Base-by-base conservation (phyloP, 306 rosid species). In the Clitoria ternatea region DNA sequence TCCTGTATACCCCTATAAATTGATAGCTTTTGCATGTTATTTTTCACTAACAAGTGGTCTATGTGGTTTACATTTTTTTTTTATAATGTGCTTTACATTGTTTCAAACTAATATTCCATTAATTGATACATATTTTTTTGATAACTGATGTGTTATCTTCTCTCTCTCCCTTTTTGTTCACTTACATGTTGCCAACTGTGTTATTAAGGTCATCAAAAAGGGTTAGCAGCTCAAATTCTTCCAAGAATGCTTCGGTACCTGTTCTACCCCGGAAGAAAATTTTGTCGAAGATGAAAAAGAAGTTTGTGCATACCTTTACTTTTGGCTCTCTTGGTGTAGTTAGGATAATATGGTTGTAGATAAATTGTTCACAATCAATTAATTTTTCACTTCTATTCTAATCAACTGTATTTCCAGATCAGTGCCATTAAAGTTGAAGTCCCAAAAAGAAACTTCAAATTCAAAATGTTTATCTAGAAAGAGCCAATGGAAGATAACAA, bases 401-500 rank as follows among this genome's bases (percentile, higher is more conserved):
- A 52, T 44, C 40, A 43, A 42, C 50, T 30, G 65, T 69, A 47
- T 71, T 79, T 63, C 49, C 80, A 93, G 97, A 86, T 79, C 84
- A 64, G 61, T 80, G 39, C 70, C 76, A 7, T 74, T 67, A 64
- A 77, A 77, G 79, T 78, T 85, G 70, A 84, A 82, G 79, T 52
- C 81, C 67, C 71, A 74, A 4, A 52, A 73, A 71, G 67, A 71
- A 61, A 49, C 71, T 71, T 76, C 89, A 37, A 54, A 78, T 66
- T 75, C 87, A 17, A 52, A 77, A 36, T 70, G 60, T 69, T 69
- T 77, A 37, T 77, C 91, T 72, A 79, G 76, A 50, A 93, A 87
- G 74, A 84, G 49, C 77, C 89, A 77, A 36, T 93, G 91, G 92
- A 93, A 73, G 82, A 87, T 93, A 74, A 93, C 98, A 33, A 88